phyloP scores from a whole-genome alignment of 169 alveolate genomes.

The Plasmodium inui region DNA sequence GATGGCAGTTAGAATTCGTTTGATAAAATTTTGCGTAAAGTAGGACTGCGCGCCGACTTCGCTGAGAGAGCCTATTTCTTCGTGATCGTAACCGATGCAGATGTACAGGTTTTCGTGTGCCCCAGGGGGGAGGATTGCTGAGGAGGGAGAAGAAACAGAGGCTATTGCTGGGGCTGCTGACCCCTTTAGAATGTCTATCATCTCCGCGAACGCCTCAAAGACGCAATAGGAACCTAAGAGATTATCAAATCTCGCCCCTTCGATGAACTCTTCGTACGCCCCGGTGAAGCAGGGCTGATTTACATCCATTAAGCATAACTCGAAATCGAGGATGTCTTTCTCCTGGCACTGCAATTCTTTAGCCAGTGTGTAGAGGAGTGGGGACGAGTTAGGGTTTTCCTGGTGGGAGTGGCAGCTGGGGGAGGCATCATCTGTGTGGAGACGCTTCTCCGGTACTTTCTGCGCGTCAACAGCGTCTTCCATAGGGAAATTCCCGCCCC shows the following conservation, averaged over 20 bases:
- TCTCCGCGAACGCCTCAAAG: conserved; percentile 79
- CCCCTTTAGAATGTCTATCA: conserved; percentile 57
- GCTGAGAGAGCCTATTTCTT: conserved; percentile 83
- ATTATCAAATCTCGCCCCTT: conserved; percentile 95
- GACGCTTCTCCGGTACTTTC: neutral
- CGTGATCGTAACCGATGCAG: conserved; percentile 65
- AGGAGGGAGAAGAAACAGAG: neutral
- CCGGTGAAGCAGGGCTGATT: conserved; percentile 93
- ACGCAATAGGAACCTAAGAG: conserved; percentile 81
- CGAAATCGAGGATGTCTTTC: conserved; percentile 88
- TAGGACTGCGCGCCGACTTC: conserved; percentile 81
- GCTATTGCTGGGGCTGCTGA: neutral
- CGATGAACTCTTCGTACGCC: conserved; percentile 94
- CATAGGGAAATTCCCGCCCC: too few relatives aligned
- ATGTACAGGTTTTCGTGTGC: conserved; percentile 29
- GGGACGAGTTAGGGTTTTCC: conserved; percentile 24
- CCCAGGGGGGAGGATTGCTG: neutral
- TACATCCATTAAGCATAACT: conserved; percentile 93
- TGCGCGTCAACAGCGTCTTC: neutral
- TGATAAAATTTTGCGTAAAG: conserved; percentile 76
- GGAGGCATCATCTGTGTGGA: neutral
- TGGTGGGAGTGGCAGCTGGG: neutral
- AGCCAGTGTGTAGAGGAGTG: conserved; percentile 32
- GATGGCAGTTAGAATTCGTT: conserved; percentile 39
- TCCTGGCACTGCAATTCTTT: conserved; percentile 79